Conservation (phyloP, 2,329 filamentous ascomycete genomes). For the Aspergillus flavus region DNA sequence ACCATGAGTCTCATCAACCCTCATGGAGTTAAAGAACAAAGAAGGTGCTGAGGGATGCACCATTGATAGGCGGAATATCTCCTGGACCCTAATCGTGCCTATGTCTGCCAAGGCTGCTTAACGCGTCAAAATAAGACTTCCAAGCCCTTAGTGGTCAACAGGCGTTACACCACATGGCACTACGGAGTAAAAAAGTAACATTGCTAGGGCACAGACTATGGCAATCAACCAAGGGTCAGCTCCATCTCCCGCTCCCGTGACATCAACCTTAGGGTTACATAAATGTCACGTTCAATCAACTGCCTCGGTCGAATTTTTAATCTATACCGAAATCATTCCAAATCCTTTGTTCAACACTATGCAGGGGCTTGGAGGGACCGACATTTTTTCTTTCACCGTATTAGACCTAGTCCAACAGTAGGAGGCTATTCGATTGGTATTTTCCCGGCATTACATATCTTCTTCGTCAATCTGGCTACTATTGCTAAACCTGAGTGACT, state of each 20-base stretch:
- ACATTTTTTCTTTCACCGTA: too few relatives aligned
- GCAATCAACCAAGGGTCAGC: neutral
- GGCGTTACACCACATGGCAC: slow-evolving; percentile 1
- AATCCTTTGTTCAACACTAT: neutral
- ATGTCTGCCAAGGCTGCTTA: neutral
- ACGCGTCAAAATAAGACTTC: neutral
- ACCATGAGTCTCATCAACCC: neutral
- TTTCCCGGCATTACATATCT: too few relatives aligned
- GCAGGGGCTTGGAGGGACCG: neutral
- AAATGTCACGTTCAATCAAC: too few relatives aligned
- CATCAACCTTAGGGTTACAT: neutral
- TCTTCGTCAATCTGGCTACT: too few relatives aligned
- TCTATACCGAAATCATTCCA: neutral
- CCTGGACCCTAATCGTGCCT: neutral
- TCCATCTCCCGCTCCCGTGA: neutral
- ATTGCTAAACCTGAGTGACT: too few relatives aligned
- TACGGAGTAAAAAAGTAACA: neutral
- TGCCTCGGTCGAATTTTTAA: neutral
- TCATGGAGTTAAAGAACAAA: neutral
- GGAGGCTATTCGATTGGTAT: too few relatives aligned
- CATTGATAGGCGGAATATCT: slow-evolving; percentile 1
- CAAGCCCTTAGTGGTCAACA: neutral
- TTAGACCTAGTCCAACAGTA: neutral
- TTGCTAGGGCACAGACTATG: neutral
- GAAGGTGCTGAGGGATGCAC: neutral